A percentile compares a stretch with the other conserved stretches of the same genome.
phyloP scores from a whole-genome alignment of 169 alveolate species.

The Plasmodium billcollinsi region DNA sequence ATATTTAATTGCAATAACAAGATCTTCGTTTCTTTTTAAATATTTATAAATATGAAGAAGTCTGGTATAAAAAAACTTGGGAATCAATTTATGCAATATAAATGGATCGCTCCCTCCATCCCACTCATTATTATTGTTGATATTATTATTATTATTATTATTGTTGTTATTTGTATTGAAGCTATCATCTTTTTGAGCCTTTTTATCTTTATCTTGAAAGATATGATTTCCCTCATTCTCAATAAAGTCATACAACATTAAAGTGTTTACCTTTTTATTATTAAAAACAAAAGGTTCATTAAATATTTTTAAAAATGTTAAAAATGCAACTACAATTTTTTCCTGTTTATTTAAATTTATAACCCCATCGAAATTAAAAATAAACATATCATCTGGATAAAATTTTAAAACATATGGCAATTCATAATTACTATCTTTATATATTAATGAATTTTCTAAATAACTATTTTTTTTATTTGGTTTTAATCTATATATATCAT shows the following conservation, averaged over 20 bases:
- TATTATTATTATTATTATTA: not conserved
- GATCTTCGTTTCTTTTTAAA: conserved; percentile 27
- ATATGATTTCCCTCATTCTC: not conserved
- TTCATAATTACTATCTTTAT: conserved; percentile 27
- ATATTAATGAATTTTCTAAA: conserved; percentile 17
- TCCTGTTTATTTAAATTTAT: conserved; percentile 66
- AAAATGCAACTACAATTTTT: conserved; percentile 44
- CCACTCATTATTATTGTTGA: not conserved
- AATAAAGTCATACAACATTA: conserved; percentile 31
- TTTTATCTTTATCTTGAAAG: not conserved
- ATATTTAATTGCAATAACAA: conserved; percentile 44
- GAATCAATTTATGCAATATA: conserved; percentile 37
- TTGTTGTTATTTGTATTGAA: not conserved
- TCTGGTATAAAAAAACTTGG: conserved; percentile 45
- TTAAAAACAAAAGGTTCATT: conserved; percentile 15
- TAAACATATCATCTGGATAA: conserved; percentile 69
- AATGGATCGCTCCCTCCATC: conserved; percentile 4
- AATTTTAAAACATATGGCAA: conserved; percentile 27
- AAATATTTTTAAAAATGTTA: conserved; percentile 56
- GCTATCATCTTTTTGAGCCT: not conserved
- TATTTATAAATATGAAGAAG: conserved; percentile 36
- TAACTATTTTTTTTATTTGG: not conserved
- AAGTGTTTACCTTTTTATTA: not conserved
- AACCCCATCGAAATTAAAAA: conserved; percentile 71
- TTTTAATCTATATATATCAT: not conserved